Percentiles rank a stretch among this genome's conserved stretches.
These are phyloP conservation scores for Paramecium tetraurelia DNA, from an alignment of 73 alveolate genomes.

Conservation along the genomic window DNA sequence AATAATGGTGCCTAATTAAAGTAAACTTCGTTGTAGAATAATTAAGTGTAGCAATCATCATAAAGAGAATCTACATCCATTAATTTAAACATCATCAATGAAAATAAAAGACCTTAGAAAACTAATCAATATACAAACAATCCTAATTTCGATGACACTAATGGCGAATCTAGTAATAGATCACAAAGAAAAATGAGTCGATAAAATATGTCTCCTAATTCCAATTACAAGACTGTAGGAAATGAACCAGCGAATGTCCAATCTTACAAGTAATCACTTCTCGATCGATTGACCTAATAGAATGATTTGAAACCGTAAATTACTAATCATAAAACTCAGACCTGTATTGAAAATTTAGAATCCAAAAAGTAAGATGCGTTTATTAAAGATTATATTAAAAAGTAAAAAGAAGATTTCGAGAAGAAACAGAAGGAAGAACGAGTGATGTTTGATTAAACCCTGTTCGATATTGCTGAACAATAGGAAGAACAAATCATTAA, in stretches of 20 bases:
- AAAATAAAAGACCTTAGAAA: not conserved
- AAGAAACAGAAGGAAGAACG: not conserved
- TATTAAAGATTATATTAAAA: not conserved
- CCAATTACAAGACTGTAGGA: not conserved
- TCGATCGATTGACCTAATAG: not conserved
- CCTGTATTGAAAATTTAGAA: not conserved
- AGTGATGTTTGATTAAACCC: not conserved
- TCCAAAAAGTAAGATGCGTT: not conserved
- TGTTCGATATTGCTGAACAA: not conserved
- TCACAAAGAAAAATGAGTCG: not conserved
- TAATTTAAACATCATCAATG: not conserved
- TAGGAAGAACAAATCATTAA: not conserved
- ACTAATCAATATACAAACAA: not conserved
- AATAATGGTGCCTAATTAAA: not conserved
- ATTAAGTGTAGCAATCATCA: not conserved
- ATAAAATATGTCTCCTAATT: not conserved
- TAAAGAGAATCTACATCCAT: not conserved
- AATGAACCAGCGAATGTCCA: not conserved
- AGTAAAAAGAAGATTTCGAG: constrained; percentile 6
- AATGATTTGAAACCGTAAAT: not conserved
- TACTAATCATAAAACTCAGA: not conserved
- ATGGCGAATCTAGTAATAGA: not conserved
- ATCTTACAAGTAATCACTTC: not conserved
- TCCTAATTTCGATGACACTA: not conserved
- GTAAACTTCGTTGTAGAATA: not conserved